Base-by-base conservation (phyloP, 164 flowering plant species). In the Macadamia integrifolia region DNA sequence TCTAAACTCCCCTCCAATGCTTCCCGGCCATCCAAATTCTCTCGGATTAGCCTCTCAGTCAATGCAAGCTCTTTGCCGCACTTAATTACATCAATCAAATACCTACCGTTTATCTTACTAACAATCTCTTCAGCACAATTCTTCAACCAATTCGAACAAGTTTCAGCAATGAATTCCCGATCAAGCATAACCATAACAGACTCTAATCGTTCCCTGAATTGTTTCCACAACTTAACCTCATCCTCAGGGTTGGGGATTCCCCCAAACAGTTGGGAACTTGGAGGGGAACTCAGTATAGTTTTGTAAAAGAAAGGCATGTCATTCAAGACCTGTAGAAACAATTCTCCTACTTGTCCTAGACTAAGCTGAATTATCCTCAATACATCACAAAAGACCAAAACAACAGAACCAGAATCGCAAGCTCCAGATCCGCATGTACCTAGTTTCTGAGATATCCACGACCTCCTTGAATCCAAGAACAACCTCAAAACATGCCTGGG, bases 261-360 rank as follows among this genome's bases (percentile, higher is more conserved):
- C 53, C 99, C 99, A 75, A 88, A 95, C 80, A 94, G 77, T 66
- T 95, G 98, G 1, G 97, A 83, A 52, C 88, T 97, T 7, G 99
- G 99, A 0, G 99, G 98, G 0, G 94, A 79, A 59, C 84, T 82
- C 83, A 92, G 76, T 35, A 89, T 77, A 10, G 83, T 87, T 66
- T 91, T 90, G 71, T 95, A 91, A 75, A 92, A 95, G 79, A 88
- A 66, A 6, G 99, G 99, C 94, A 89, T 80, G 71, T 95, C 99
- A 74, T 79, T 92, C 77, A 90, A 67, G 11, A 83, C 96, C 67
- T 78, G 89, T 81, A 88, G 72, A 66, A 88, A 88, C 70, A 88
- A 67, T 69, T 86, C 89, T 35, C 91, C 89, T 10, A 87, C 88
- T 67, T 88, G 93, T 0, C 79, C 86, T 59, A 88, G 58, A 62